phyloP scores from a whole-genome alignment of 1,284 basidiomycete genomes.

The Pterula multifida region DNA sequence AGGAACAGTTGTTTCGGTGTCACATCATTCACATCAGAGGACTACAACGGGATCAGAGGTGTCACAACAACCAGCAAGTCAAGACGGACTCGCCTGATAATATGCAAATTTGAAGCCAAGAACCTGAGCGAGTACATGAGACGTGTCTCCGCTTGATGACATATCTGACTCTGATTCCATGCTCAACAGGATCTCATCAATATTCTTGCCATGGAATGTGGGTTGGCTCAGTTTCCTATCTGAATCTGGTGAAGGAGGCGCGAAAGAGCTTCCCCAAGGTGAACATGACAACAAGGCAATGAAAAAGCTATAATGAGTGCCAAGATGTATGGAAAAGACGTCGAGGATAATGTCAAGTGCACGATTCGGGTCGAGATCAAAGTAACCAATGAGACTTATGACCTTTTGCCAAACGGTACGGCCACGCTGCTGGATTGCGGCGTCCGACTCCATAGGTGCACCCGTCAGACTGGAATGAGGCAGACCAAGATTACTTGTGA shows the following conservation, averaged over 20 bases:
- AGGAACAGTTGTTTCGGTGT: conserved; percentile 71
- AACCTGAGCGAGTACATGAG: conserved; percentile 78
- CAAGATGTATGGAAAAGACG: conserved; percentile 73
- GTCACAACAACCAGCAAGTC: conserved; percentile 3
- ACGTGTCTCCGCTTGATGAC: conserved; percentile 18
- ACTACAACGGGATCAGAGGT: conserved; percentile 24
- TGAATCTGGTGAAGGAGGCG: conserved; percentile 19
- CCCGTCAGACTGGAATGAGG: conserved; percentile 52
- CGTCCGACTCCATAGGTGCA: conserved; percentile 43
- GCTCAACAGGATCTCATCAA: conserved; percentile 53
- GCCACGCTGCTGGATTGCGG: conserved; percentile 51
- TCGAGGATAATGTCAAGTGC: conserved; percentile 92
- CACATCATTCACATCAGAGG: conserved; percentile 40
- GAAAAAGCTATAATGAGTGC: conserved; percentile 88
- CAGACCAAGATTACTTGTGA: conserved; percentile 70
- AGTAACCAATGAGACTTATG: conserved; percentile 86
- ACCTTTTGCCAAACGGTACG: conserved; percentile 77
- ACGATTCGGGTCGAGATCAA: conserved; percentile 91
- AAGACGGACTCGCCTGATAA: conserved; percentile 55
- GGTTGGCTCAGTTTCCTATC: conserved; percentile 25
- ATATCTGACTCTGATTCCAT: conserved; percentile 27
- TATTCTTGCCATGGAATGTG: conserved; percentile 40
- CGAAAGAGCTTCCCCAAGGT: conserved; percentile 52
- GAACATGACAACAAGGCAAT: conserved; percentile 75
- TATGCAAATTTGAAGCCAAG: conserved; percentile 92